A percentile compares a stretch with the other conserved stretches of the same genome.
These are phyloP conservation scores for Peniophora sp. DNA, from an alignment of 1,284 basidiomycete genomes.

Conservation along the genomic window DNA sequence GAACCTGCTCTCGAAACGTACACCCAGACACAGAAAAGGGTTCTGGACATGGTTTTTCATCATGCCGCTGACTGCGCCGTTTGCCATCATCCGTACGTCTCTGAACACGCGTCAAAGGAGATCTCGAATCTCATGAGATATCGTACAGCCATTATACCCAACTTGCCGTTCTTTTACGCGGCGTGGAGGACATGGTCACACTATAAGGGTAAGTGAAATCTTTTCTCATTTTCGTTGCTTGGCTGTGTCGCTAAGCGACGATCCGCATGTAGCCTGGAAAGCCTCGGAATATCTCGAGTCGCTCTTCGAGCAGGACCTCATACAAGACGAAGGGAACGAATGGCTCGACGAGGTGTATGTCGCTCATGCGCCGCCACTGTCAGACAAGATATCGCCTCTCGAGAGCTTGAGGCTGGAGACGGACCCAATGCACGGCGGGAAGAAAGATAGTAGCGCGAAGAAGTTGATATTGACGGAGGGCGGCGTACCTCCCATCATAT, in stretches of 20 bases:
- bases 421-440: not conserved
- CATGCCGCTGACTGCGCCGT: slow-evolving; percentile 64
- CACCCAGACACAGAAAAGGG: slow-evolving; percentile 56
- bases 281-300: slow-evolving; percentile 61
- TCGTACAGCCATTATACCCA: slow-evolving; percentile 63
- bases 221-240: not conserved
- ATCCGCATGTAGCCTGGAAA: slow-evolving; percentile 47
- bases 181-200: slow-evolving; percentile 79
- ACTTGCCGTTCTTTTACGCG: slow-evolving; percentile 79
- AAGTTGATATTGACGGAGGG: slow-evolving; percentile 41
- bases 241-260: no score
- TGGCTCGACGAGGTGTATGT: slow-evolving; percentile 54
- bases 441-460: slow-evolving; percentile 9
- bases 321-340: slow-evolving; percentile 45
- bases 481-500: slow-evolving; percentile 43
- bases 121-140: not conserved
- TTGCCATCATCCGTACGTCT: slow-evolving; percentile 63
- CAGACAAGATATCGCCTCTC: not conserved
- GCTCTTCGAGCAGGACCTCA: slow-evolving; percentile 45
- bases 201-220: slow-evolving; percentile 54
- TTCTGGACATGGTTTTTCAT: slow-evolving; percentile 57
- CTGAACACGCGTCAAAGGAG: not conserved
- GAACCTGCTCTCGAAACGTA: slow-evolving; percentile 42
- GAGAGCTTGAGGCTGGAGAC: slow-evolving; percentile 1
- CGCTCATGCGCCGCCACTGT: slow-evolving; percentile 21